Percentiles rank a stretch among this genome's conserved stretches.
Conservation (phyloP, 495 filamentous ascomycete species). For the Tuber calosporum region DNA sequence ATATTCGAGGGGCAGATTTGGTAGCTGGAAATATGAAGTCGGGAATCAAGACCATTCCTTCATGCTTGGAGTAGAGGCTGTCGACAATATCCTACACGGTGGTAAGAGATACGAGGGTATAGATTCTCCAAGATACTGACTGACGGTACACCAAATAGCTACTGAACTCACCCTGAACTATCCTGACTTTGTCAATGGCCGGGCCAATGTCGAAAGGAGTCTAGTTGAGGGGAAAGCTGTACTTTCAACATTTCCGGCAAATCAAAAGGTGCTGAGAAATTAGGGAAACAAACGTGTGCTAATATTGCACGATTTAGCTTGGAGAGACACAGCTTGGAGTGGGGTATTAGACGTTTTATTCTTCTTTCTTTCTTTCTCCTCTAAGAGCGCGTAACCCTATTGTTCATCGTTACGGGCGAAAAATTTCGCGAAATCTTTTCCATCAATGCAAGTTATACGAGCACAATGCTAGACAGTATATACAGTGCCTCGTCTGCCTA, state of each 20-base stretch:
- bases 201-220: conserved; percentile 80
- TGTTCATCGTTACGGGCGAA: background rate
- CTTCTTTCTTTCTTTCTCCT: background rate
- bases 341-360: background rate
- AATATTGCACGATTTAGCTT: background rate
- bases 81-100: conserved; percentile 90
- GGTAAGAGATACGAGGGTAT: background rate
- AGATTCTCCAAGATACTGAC: background rate
- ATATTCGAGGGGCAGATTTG: conserved; percentile 92
- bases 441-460: background rate
- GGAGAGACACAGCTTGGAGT: background rate
- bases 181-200: conserved; percentile 93
- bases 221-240: conserved; percentile 60
- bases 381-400: background rate
- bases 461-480: background rate
- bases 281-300: conserved; percentile 2
- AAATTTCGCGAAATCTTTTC: background rate
- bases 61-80: conserved; percentile 97
- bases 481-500: background rate
- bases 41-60: conserved; percentile 98
- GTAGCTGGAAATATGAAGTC: conserved; percentile 96
- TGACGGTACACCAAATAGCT: conserved; percentile 42
- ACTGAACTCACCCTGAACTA: conserved; percentile 97
- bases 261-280: conserved; percentile 13
- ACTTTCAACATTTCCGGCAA: conserved; percentile 7